Conservation (phyloP, 176 grass and related monocot species). For the Phoenix roebelenii region DNA sequence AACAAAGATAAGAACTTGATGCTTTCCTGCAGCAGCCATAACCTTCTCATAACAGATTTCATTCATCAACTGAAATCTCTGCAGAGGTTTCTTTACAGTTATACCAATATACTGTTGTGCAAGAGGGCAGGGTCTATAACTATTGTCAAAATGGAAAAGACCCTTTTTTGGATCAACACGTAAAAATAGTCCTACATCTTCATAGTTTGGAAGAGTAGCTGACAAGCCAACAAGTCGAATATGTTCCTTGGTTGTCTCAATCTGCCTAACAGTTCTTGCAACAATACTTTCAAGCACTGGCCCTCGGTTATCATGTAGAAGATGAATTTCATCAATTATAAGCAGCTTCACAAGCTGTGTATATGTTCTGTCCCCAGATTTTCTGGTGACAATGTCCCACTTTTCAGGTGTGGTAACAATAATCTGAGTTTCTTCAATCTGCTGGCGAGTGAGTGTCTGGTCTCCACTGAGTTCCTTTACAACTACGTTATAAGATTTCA, state of each 20-base stretch:
- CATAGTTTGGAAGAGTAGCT: constrained; percentile 82
- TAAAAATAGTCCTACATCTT: constrained; percentile 81
- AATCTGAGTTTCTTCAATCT: constrained; percentile 97
- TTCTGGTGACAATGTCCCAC: constrained; percentile 96
- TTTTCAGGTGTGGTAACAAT: constrained; percentile 98
- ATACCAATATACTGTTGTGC: constrained; percentile 94
- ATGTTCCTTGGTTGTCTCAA: constrained; percentile 78
- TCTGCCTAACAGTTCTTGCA: constrained; percentile 86
- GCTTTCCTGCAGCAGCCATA: constrained; percentile 78
- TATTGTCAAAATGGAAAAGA: constrained; percentile 93
- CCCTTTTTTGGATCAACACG: constrained; percentile 42
- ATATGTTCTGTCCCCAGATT: constrained; percentile 95
- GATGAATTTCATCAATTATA: constrained; percentile 94
- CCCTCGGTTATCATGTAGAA: constrained; percentile 91
- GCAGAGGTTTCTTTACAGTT: constrained; percentile 85
- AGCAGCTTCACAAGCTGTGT: constrained; percentile 90
- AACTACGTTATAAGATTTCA: constrained; percentile 52
- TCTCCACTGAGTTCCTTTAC: constrained; percentile 95
- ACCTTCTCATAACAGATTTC: constrained; percentile 96
- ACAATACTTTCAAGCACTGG: constrained; percentile 98
- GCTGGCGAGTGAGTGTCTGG: constrained; percentile 69
- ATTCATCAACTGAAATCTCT: constrained; percentile 97
- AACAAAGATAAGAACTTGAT: constrained; percentile 97
- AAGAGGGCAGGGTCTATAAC: constrained; percentile 89
- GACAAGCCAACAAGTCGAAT: constrained; percentile 83